Evolutionary conservation across 345 rosid species (phyloP).

Genomic region (Turnera subulata): DNA sequence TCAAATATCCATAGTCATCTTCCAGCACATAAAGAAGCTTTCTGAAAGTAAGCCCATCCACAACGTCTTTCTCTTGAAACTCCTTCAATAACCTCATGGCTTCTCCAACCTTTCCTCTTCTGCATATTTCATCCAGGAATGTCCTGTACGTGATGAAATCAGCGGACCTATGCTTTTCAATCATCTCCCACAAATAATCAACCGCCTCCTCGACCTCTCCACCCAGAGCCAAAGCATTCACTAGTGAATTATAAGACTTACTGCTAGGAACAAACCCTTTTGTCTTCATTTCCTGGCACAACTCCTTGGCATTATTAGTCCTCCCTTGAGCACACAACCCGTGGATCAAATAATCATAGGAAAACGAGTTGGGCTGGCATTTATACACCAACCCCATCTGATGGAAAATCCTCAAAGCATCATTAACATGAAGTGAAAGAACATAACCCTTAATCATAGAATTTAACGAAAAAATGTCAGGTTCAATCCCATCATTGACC

Average conservation of each 20-base stretch:
- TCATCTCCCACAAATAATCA: conserved; percentile 70
- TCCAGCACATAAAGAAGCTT: conserved; percentile 63
- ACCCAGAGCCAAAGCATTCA: conserved; percentile 67
- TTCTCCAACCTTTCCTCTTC: conserved; percentile 48
- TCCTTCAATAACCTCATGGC: conserved; percentile 52
- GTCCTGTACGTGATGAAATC: conserved; percentile 73
- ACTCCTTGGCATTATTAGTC: conserved; percentile 66
- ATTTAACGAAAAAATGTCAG: conserved; percentile 62
- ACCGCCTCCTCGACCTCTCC: conserved; percentile 66
- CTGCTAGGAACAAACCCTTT: conserved; percentile 69
- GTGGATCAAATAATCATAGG: conserved; percentile 78
- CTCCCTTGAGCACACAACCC: conserved; percentile 86
- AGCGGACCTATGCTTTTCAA: conserved; percentile 45
- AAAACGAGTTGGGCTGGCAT: conserved; percentile 66
- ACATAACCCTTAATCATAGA: conserved; percentile 82
- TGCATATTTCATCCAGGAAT: conserved; percentile 68
- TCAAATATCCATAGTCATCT: conserved; percentile 41
- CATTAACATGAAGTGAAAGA: conserved; percentile 84
- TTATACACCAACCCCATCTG: conserved; percentile 73
- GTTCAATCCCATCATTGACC: conserved; percentile 73
- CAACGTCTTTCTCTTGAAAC: conserved; percentile 49
- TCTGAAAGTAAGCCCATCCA: conserved; percentile 49
- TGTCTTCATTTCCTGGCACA: conserved; percentile 68
- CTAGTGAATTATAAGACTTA: conserved; percentile 76
- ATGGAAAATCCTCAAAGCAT: conserved; percentile 87